phyloP scores from a whole-genome alignment of 495 filamentous ascomycete genomes.

The Talaromyces ruber region DNA sequence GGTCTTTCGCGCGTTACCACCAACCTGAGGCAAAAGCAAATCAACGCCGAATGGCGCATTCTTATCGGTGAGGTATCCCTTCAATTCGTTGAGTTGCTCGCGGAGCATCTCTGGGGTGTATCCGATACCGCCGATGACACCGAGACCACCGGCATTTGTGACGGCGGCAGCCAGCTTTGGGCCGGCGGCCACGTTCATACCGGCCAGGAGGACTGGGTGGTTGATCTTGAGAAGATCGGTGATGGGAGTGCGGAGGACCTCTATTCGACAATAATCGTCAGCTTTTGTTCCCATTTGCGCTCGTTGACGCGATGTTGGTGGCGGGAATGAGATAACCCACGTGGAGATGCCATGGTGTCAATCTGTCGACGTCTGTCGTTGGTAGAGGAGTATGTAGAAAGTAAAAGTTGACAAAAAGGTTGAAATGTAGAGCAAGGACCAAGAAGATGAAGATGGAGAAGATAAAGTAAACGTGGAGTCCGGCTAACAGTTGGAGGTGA shows the following conservation, averaged over 20 bases:
- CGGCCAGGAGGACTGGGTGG: conserved; percentile 89
- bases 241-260: conserved; percentile 77
- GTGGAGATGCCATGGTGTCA: conserved; percentile 67
- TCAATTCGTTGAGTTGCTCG: conserved; percentile 91
- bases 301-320: background rate
- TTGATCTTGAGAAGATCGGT: conserved; percentile 97
- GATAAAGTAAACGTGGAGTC: background rate
- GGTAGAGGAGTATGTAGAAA: conserved; percentile 10
- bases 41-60: conserved; percentile 98
- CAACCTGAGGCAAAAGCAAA: conserved; percentile 87
- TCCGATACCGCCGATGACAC: conserved; percentile 92
- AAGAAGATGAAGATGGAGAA: background rate
- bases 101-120: conserved; percentile 96
- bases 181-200: conserved; percentile 98
- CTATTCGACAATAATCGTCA: conserved; percentile 33
- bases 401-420: conserved; percentile 11
- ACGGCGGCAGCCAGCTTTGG: conserved; percentile 96
- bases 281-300: conserved; percentile 8
- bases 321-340: conserved; percentile 39
- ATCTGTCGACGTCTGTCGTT: conserved; percentile 5
- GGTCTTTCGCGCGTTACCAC: conserved; percentile 86
- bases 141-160: conserved; percentile 92
- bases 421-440: background rate
- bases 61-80: conserved; percentile 83
- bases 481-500: background rate